Conservation (phyloP, 2,329 filamentous ascomycete species). For the Pseudocercospora musae region DNA sequence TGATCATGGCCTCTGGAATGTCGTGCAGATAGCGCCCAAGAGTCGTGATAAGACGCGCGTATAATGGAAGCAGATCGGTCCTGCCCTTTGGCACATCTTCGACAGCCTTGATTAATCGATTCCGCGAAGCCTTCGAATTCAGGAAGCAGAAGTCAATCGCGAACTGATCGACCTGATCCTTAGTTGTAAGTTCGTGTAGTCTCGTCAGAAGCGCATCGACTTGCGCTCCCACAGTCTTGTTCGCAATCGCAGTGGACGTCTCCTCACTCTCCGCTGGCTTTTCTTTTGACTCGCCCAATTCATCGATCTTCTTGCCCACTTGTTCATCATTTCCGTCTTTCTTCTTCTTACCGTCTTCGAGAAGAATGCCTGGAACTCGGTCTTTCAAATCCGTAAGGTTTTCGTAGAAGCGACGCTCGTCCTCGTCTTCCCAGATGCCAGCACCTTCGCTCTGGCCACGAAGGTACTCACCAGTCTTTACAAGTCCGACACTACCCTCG, state of each 20-base stretch:
- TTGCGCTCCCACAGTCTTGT: slow-evolving; percentile 95
- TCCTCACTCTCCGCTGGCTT: slow-evolving; percentile 67
- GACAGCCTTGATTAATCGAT: slow-evolving; percentile 85
- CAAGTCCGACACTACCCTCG: slow-evolving; percentile 80
- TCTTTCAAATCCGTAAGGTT: slow-evolving; percentile 93
- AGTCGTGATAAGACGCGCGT: slow-evolving; percentile 89
- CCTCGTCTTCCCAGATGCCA: slow-evolving; percentile 98
- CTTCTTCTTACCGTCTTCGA: slow-evolving; percentile 95
- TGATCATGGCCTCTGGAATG: slow-evolving; percentile 84
- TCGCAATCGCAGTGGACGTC: slow-evolving; percentile 88
- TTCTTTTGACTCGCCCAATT: slow-evolving; percentile 43
- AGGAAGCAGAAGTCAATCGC: slow-evolving; percentile 97
- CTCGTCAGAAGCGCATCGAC: slow-evolving; percentile 85
- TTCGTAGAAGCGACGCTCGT: slow-evolving; percentile 96
- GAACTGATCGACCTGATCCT: slow-evolving; percentile 85
- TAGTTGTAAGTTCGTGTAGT: slow-evolving; percentile 86
- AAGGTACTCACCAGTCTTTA: slow-evolving; percentile 91
- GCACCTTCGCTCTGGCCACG: slow-evolving; percentile 84
- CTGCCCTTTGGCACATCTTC: slow-evolving; percentile 94
- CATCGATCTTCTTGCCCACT: slow-evolving; percentile 70
- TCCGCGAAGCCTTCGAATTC: slow-evolving; percentile 96
- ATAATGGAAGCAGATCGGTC: slow-evolving; percentile 83
- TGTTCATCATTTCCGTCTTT: slow-evolving; percentile 78
- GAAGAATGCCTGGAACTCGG: slow-evolving; percentile 86
- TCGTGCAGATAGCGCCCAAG: slow-evolving; percentile 92